These are phyloP conservation scores for Heritiera littoralis DNA, from an alignment of 345 rosid genomes.

Conservation along the genomic window DNA sequence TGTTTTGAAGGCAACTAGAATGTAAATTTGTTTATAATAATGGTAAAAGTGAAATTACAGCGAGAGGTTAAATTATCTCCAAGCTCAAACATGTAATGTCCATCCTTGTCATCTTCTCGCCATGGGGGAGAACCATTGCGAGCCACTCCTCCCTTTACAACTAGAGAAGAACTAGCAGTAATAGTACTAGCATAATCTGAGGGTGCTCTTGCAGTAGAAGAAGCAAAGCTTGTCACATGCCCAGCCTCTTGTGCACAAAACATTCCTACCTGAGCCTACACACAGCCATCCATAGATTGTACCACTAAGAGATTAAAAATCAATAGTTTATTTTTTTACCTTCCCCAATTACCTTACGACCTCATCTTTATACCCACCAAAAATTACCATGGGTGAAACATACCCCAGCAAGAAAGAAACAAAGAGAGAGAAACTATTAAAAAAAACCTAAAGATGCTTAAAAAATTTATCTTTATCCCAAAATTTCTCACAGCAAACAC, in stretches of 20 bases:
- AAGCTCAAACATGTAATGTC: conserved; percentile 64
- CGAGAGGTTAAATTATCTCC: conserved; percentile 70
- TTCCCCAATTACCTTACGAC: neutral
- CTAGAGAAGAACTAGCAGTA: conserved; percentile 30
- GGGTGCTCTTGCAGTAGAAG: conserved; percentile 54
- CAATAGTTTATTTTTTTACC: neutral
- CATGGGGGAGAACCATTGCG: conserved; percentile 67
- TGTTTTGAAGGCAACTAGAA: neutral
- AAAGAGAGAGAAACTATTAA: neutral
- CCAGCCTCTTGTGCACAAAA: conserved; percentile 93
- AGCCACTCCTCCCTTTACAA: conserved; percentile 40
- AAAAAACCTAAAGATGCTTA: neutral
- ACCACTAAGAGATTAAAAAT: conserved; percentile 51
- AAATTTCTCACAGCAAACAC: too few species aligned
- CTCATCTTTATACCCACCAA: neutral
- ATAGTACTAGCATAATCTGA: conserved; percentile 48
- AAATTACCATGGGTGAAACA: neutral
- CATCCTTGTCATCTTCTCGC: conserved; percentile 84
- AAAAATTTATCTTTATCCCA: neutral
- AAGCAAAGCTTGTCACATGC: conserved; percentile 75
- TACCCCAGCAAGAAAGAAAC: neutral
- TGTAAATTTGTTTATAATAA: neutral
- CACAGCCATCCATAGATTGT: conserved; percentile 71
- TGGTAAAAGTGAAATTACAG: conserved; percentile 44
- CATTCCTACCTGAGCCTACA: conserved; percentile 99